A percentile compares a stretch with the other conserved stretches of the same genome.
Conservation (phyloP, 768 basidiomycete genomes). For the Tephrocybe sp. region DNA sequence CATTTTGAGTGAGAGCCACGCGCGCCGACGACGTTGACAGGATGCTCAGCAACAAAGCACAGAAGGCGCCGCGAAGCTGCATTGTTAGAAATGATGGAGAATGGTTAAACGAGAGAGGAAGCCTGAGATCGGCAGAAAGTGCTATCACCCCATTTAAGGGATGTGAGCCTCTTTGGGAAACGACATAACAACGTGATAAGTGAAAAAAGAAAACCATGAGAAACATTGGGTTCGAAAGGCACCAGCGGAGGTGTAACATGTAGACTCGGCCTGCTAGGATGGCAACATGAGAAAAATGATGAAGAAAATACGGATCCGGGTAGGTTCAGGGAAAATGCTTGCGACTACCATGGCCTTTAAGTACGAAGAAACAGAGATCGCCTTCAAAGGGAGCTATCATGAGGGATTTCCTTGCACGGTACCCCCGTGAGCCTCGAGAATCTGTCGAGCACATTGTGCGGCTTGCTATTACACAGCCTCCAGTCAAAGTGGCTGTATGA, state of each 20-base stretch:
- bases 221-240: too few species aligned
- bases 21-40: conserved; percentile 3
- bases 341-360: background rate
- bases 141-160: background rate
- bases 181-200: too few species aligned
- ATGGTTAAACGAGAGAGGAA: background rate
- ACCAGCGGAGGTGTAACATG: too few species aligned
- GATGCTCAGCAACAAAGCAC: conserved; percentile 2
- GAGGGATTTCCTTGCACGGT: too few species aligned
- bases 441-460: too few species aligned
- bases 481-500: too few species aligned
- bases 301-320: background rate
- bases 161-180: background rate
- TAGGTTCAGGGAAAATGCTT: background rate
- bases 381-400: background rate
- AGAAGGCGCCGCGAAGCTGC: conserved; percentile 5
- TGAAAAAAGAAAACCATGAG: too few species aligned
- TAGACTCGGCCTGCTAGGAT: too few species aligned
- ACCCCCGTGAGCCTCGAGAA: too few species aligned
- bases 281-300: too few species aligned
- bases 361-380: background rate
- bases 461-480: too few species aligned
- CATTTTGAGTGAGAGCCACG: conserved; percentile 4
- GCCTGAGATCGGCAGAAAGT: background rate
- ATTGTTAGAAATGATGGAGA: background rate